Conservation (phyloP, 1,139 yeast genomes). For the Pichia inconspicua region DNA sequence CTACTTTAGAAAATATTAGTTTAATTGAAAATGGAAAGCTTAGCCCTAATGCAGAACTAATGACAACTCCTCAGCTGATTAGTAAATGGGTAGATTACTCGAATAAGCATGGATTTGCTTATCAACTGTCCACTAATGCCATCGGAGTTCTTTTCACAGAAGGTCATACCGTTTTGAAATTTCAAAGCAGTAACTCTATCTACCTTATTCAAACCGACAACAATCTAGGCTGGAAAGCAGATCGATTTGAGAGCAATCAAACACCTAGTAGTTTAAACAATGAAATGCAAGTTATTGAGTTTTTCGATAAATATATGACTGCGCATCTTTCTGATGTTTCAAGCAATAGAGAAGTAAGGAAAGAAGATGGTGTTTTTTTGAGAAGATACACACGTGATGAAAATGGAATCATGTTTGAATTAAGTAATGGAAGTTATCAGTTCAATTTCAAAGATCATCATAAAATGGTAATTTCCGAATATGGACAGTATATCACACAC, state of each 20-base stretch:
- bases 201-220: slow-evolving; percentile 55
- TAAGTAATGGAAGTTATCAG: slow-evolving; percentile 88
- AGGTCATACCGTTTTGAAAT: slow-evolving; percentile 68
- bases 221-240: slow-evolving; percentile 65
- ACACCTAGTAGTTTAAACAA: slow-evolving; percentile 58
- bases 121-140: slow-evolving; percentile 82
- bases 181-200: slow-evolving; percentile 55
- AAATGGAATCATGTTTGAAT: slow-evolving; percentile 82
- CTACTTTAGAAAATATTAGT: slow-evolving; percentile 27
- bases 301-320: slow-evolving; percentile 78
- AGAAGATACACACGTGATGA: slow-evolving; percentile 76
- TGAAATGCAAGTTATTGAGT: slow-evolving; percentile 75
- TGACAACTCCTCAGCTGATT: slow-evolving; percentile 62
- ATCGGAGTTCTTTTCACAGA: slow-evolving; percentile 90
- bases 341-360: slow-evolving; percentile 25
- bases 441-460: slow-evolving; percentile 94
- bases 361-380: slow-evolving; percentile 42
- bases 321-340: slow-evolving; percentile 72
- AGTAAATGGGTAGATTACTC: slow-evolving; percentile 98
- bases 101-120: slow-evolving; percentile 90
- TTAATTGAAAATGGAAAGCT: slow-evolving; percentile 29
- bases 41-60: slow-evolving; percentile 21
- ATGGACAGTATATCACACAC: slow-evolving; percentile 72
- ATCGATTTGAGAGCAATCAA: slow-evolving; percentile 44
- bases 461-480: slow-evolving; percentile 70